Base-by-base conservation (phyloP, 1,284 basidiomycete genomes). In the Trichosporon sp. region DNA sequence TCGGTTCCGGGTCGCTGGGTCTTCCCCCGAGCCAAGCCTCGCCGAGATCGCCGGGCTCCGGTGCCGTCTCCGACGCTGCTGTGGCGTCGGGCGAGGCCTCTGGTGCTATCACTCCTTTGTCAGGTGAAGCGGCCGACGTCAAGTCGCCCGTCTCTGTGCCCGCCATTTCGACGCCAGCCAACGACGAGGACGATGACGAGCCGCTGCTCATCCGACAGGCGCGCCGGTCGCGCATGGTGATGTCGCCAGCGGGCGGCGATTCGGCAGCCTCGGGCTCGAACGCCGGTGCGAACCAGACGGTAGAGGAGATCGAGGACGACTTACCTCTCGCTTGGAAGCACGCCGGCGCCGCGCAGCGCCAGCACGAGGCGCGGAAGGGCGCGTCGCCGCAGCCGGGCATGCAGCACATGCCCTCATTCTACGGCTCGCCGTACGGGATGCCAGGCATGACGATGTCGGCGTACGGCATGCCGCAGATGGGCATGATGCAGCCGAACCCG, bases 241-340 rank as follows among this genome's bases (percentile, higher is more conserved):
- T 62, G 12, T 31, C 27, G 15, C n/a, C 58, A 11, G 27, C 15
- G 6, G 38, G 32, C 8, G 23, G 35, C 21, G 47, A 51, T n/a
- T 51, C 47, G 13, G 34, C 60, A 2, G 51, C 29, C 11, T 32
- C 56, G 1, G 56, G 31, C 32, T 34, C 35, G 21, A 53, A 32
- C 38, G 27, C 62, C 1, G 29, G 29, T 5, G 38, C 44, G 42
- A 58, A 51, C 35, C 66, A 69, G 68, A 70, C 63, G 0, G 64
- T 56, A 1, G 68, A 74, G 58, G 75, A 76, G 56, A 75, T 76
- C 11, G 79, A 80, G 62, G 79, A 81, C 73, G 78, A 81, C 70
- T 69, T 81, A 8, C 79, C 79, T 1, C 71, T 81, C 1, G 79
- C 74, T 1, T 79, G 75, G 72, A 78, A 80, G 68, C 76, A 78